Evolutionary conservation across 352 stramenopile species (phyloP).

Genomic region (Phytophthora niederhauseri): DNA sequence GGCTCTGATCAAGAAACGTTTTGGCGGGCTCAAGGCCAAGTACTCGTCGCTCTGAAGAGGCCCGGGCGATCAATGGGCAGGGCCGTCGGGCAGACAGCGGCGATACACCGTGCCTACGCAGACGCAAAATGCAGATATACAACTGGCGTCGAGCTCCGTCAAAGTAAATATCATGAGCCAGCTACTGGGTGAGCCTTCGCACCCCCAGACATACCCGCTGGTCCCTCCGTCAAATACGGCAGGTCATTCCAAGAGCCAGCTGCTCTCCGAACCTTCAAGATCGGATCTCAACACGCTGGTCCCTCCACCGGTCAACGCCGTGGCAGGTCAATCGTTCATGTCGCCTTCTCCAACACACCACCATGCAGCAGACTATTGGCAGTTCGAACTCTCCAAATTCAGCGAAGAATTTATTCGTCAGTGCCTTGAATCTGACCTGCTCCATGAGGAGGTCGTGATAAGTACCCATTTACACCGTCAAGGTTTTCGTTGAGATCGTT

Average conservation of each 20-base stretch:
- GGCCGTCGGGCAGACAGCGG: no score
- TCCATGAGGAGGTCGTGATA: neutral
- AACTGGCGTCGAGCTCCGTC: no score
- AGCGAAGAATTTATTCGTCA: conserved; percentile 1
- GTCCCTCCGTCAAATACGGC: conserved; percentile 5
- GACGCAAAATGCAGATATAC: no score
- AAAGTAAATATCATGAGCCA: neutral
- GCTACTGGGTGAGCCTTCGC: neutral
- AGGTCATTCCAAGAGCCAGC: conserved; percentile 4
- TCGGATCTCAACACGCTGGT: conserved; percentile 1
- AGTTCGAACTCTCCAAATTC: neutral
- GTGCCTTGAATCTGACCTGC: neutral
- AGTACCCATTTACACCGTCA: conserved; percentile 2
- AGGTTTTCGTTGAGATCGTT: conserved; percentile 1
- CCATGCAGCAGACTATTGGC: neutral
- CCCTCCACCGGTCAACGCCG: conserved; percentile 3
- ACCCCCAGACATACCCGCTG: neutral
- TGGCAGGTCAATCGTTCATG: neutral
- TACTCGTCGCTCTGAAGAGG: no score
- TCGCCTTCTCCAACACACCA: neutral
- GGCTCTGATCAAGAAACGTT: no score
- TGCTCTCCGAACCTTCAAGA: conserved; percentile 2
- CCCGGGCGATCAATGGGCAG: no score
- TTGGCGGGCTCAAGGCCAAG: no score
- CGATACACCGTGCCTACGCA: no score